Evolutionary conservation across 805 yeast species (phyloP).

Genomic region (Candida adriatica): DNA sequence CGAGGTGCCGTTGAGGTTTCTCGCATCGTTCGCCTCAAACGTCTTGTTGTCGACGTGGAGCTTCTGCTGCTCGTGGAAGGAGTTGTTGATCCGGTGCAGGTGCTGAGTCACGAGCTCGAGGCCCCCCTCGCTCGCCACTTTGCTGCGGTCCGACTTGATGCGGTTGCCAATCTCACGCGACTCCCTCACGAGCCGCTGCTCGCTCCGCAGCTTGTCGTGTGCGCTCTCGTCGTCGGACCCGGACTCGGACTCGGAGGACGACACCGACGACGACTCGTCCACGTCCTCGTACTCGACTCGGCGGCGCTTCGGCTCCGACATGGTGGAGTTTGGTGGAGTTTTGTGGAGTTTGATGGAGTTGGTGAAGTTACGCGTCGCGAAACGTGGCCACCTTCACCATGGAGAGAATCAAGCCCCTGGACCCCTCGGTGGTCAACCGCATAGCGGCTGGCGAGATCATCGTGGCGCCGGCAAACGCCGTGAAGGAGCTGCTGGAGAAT

Average conservation of each 20-base stretch:
- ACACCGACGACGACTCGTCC: no score
- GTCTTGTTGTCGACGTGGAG: conserved; percentile 30
- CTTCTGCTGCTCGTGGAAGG: conserved; percentile 37
- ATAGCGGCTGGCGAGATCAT: conserved; percentile 98
- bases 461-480: conserved; percentile 87
- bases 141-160: conserved; percentile 34
- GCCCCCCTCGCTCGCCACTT: conserved; percentile 55
- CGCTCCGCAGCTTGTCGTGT: conserved; percentile 10
- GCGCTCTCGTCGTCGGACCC: no score
- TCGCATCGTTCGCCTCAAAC: conserved; percentile 56
- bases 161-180: conserved; percentile 26
- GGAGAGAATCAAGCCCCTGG: conserved; percentile 37
- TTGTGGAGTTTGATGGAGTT: no score
- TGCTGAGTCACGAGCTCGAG: conserved; percentile 38
- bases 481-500: conserved; percentile 90
- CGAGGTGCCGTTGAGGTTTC: conserved; percentile 52
- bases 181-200: conserved; percentile 26
- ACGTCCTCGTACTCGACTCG: no score
- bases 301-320: no score
- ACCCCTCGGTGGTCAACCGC: conserved; percentile 67
- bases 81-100: conserved; percentile 30
- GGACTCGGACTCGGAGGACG: no score
- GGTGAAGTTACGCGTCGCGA: neutral
- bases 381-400: conserved; percentile 1
- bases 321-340: no score